phyloP scores from a whole-genome alignment of 352 stramenopile genomes.

The Thraustochytrium sp. region DNA sequence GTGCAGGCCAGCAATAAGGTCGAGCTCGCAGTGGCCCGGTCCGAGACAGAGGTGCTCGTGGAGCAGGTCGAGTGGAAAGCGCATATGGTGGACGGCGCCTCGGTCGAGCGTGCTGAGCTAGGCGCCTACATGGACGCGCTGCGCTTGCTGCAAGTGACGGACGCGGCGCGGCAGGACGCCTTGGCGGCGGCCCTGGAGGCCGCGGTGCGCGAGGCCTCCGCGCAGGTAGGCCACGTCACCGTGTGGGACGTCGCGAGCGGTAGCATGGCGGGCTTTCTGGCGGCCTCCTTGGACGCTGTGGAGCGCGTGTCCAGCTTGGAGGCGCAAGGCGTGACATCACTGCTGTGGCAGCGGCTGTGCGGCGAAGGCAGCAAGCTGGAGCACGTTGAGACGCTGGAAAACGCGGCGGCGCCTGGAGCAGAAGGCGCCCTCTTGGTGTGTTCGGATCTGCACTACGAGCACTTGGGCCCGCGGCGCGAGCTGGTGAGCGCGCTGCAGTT shows the following conservation, averaged over 20 bases:
- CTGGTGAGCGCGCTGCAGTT: not conserved
- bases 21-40: not conserved
- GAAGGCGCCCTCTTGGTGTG: not conserved
- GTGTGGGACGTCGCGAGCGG: not conserved
- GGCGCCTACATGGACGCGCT: not conserved
- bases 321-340: not conserved
- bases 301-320: not conserved
- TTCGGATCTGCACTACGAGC: not conserved
- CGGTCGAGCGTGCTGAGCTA: not conserved
- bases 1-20: not conserved
- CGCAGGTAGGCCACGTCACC: not conserved
- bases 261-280: not conserved
- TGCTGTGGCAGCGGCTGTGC: not conserved
- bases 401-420: not conserved
- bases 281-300: not conserved
- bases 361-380: no score
- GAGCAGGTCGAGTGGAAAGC: not conserved
- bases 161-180: not conserved
- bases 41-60: not conserved
- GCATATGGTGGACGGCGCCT: not conserved
- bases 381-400: not conserved
- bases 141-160: not conserved
- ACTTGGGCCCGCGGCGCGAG: not conserved
- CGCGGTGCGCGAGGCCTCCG: not conserved
- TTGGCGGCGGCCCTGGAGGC: not conserved